Conservation (phyloP, 768 basidiomycete genomes). For the Lenzites betulinus region DNA sequence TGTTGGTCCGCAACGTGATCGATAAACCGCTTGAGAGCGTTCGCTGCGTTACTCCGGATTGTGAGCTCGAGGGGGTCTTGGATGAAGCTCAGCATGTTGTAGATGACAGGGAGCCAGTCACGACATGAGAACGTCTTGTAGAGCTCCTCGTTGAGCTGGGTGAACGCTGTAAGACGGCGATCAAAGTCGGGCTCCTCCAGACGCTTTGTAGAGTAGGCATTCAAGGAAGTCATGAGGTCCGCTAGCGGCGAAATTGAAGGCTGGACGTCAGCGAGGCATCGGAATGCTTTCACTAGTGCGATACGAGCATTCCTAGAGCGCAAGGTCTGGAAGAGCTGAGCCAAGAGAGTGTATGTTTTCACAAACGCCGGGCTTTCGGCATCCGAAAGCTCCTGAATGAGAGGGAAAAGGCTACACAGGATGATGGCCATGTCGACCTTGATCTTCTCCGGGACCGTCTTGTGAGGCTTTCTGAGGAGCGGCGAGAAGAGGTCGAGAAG, state of each 20-base stretch:
- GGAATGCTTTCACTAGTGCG: conserved; percentile 68
- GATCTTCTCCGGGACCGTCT: conserved; percentile 79
- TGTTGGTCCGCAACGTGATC: conserved; percentile 50
- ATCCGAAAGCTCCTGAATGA: conserved; percentile 64
- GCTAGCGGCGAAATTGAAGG: conserved; percentile 49
- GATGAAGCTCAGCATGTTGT: conserved; percentile 83
- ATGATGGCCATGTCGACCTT: conserved; percentile 83
- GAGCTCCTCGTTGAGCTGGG: conserved; percentile 66
- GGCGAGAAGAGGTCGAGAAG: conserved; percentile 77
- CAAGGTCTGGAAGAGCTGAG: conserved; percentile 75
- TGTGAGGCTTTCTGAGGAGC: conserved; percentile 74
- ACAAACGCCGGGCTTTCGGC: conserved; percentile 43
- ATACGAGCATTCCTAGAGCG: conserved; percentile 72
- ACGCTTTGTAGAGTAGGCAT: conserved; percentile 81
- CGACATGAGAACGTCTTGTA: conserved; percentile 50
- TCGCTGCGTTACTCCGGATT: conserved; percentile 79
- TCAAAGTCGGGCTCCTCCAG: conserved; percentile 95
- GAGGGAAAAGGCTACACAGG: conserved; percentile 60
- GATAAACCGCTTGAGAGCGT: conserved; percentile 76
- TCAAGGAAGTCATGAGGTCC: conserved; percentile 64
- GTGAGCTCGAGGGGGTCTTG: conserved; percentile 90
- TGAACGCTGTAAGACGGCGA: conserved; percentile 75
- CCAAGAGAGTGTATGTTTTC: conserved; percentile 66
- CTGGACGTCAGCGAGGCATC: conserved; percentile 49
- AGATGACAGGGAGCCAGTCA: conserved; percentile 78